Base-by-base conservation (phyloP, 1,284 basidiomycete genomes). In the Cutaneotrichosporon dermatis region DNA sequence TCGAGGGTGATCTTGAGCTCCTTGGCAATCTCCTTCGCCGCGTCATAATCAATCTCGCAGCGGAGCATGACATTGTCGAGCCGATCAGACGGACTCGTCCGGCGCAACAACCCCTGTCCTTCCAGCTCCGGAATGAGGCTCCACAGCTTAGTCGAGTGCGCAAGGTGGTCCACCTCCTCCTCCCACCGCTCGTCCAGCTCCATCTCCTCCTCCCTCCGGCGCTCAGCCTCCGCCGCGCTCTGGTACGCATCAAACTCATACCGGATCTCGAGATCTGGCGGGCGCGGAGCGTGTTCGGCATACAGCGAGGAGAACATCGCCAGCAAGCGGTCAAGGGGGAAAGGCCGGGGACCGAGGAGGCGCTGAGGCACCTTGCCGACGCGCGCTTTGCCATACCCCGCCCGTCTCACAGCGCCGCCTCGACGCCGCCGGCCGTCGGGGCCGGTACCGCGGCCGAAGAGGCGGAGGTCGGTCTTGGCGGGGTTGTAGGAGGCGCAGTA, bases 401-500 rank as follows among this genome's bases (percentile, higher is more conserved):
- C 77, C 63, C 74, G 69, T 74, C 64, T 75, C 8, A 75, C 75
- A 6, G 78, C 79, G 6, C 81, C 80, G 5, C 79, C 78, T 60
- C 85, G 79, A 61, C 82, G 82, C 62, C 83, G 77, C 67, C 85
- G 86, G 63, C 86, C 84, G 67, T 87, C 87, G 57, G 87, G 85
- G 37, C 84, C 69, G 0, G 86, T 85, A 11, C 87, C 73, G 37
- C 79, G 63, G 5, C 88, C 88, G 74, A 93, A 91, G 82, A 93
- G 87, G 36, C 88, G 81, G 64, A 90, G 58, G 73, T 96, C 93
- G 6, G 85, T 86, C 68, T 86, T 88, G 0, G 86, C 76, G 0
- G 92, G 92, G 73, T 96, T 96, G 59, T 88, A 90, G 49, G 88
- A 90, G 2, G 91, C 91, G 39, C 94, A 78, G 73, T 88, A 96